These are phyloP conservation scores for Skeletonema potamos DNA, from an alignment of 108 stramenopile species.

Conservation along the genomic window DNA sequence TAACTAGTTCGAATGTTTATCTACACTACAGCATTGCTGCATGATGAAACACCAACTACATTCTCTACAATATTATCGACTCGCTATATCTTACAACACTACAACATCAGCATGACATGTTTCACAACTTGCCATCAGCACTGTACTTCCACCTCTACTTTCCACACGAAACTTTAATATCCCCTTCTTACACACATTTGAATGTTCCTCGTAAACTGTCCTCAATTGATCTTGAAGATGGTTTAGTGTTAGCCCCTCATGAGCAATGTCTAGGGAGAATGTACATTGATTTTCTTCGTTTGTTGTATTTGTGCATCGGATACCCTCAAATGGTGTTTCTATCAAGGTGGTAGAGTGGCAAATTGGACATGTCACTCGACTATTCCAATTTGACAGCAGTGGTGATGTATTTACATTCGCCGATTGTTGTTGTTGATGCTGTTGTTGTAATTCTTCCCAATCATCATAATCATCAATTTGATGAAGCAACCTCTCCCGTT, in stretches of 20 bases:
- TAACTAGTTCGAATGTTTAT: too few relatives aligned
- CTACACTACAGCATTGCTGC: background rate
- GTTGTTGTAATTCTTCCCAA: slow-evolving; percentile 5
- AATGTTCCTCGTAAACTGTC: slow-evolving; percentile 29
- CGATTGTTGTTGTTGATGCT: slow-evolving; percentile 19
- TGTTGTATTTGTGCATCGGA: slow-evolving; percentile 12
- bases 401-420: slow-evolving; percentile 20
- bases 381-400: slow-evolving; percentile 1
- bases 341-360: slow-evolving; percentile 25
- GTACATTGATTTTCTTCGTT: slow-evolving; percentile 3
- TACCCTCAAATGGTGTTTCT: slow-evolving; percentile 28
- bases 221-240: slow-evolving; percentile 24
- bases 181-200: slow-evolving; percentile 6
- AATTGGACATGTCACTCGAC: slow-evolving; percentile 27
- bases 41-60: background rate
- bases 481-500: slow-evolving; percentile 11
- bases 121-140: slow-evolving; percentile 35
- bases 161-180: slow-evolving; percentile 30
- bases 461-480: slow-evolving; percentile 20
- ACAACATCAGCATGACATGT: slow-evolving; percentile 18
- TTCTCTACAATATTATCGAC: too few relatives aligned
- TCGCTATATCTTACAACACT: slow-evolving; percentile 22
- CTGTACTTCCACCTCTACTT: slow-evolving; percentile 6
- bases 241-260: slow-evolving; percentile 30
- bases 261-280: slow-evolving; percentile 35